Base-by-base conservation (phyloP, 192 early-diverging fungal genomes). In the Backusella australiensis region DNA sequence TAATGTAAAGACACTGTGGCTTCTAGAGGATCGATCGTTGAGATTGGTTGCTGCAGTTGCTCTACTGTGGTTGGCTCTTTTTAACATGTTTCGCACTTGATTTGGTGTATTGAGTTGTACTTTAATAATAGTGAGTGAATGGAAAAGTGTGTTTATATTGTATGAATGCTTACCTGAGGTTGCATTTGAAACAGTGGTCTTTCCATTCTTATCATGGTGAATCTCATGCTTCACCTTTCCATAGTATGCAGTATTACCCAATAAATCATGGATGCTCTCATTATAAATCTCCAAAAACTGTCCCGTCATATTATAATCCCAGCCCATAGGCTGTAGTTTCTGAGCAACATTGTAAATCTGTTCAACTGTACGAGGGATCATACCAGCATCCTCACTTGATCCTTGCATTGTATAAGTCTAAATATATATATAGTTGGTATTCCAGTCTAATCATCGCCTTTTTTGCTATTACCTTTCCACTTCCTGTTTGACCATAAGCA, bases 231-330 rank as follows among this genome's bases (percentile, higher is more conserved):
- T 98, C 35, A 85, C 84, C 67, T 85, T 85, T 67, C 67, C 78
- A n/a, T 82, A 53, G 0, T 89, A 85, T 3, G 79, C 65, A 44
- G 56, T 7, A 63, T 77, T 80, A 1, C 81, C 82, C 23, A 98
- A 75, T 53, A 99, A 80, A 78, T 99, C 97, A 63, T 94, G 89
- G 23, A 99, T 87, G 4, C 87, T 87, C 78, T 99, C 97, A 80
- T 98, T 98, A 82, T 99, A 99, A 72, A 99, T 98, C 83, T 99
- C 96, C 38, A 99, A 52, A 81, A 93, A 99, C 75, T 96, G 93
- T 4, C 91, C 94, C 83, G 93, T 91, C 85, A 98, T 91, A 35
- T 76, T 72, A 77, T 97, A 99, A n/a, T 80, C 83, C 98, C 96
- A 98, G 19, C 94, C 94, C 73, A 95, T 93, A 71, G 85, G 84